Percentiles rank a stretch among this genome's conserved stretches.
Conservation (phyloP, 1,284 basidiomycete species). For the Leucoagaricus sp. region DNA sequence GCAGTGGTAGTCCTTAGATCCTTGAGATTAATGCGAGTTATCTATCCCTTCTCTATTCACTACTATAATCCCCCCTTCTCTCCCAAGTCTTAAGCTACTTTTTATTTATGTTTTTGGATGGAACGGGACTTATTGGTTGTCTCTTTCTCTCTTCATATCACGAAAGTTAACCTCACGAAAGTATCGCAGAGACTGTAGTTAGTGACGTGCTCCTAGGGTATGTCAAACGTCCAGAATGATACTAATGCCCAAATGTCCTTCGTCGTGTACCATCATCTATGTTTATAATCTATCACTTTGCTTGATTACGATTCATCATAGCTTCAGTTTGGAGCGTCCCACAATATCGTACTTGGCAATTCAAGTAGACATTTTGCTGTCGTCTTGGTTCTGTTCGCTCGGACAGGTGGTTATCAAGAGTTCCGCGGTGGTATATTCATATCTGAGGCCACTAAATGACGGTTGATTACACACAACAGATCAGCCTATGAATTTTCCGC, state of each 20-base stretch:
- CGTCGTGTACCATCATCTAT: not conserved
- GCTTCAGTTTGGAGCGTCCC: too few species aligned
- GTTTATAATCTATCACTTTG: not conserved
- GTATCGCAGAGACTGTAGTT: conserved; percentile 10
- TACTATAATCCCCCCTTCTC: not conserved
- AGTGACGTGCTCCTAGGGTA: conserved; percentile 12
- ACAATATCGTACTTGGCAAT: too few species aligned
- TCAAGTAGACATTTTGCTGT: too few species aligned
- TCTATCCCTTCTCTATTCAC: conserved; percentile 7
- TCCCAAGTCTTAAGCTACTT: not conserved
- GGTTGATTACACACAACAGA: not conserved
- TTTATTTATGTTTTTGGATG: not conserved
- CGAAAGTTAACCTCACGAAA: conserved; percentile 5
- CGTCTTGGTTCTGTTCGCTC: not conserved
- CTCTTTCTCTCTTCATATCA: not conserved
- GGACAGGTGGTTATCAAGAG: not conserved
- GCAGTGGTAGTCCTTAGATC: conserved; percentile 47
- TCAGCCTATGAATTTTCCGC: conserved; percentile 11
- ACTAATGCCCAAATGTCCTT: conserved; percentile 3
- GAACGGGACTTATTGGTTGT: not conserved
- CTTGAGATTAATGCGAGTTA: conserved; percentile 1
- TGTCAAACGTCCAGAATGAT: conserved; percentile 8
- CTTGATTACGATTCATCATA: not conserved
- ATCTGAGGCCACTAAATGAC: conserved; percentile 1
- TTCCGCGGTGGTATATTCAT: conserved; percentile 7